Evolutionary conservation across 805 yeast species (phyloP).

Genomic region (Priceomyces haplophilus): DNA sequence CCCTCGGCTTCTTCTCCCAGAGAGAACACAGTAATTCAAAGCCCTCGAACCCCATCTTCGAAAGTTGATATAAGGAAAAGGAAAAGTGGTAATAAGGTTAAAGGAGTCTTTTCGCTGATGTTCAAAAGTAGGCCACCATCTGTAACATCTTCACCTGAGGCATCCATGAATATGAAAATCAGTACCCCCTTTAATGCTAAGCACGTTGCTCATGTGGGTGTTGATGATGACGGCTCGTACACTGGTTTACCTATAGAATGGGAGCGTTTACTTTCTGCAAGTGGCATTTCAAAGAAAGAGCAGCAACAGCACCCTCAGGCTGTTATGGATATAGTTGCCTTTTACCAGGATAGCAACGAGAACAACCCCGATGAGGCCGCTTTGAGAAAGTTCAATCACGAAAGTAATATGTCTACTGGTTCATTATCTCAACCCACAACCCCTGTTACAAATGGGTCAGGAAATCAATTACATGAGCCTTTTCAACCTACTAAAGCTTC

Average conservation of each 20-base stretch:
- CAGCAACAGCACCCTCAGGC: constrained; percentile 92
- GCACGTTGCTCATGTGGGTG: constrained; percentile 91
- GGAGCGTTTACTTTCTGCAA: constrained; percentile 77
- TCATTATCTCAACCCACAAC: constrained; percentile 27
- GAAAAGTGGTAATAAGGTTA: constrained; percentile 50
- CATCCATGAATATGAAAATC: constrained; percentile 51
- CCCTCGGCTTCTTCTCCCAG: constrained; percentile 19
- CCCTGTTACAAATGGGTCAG: constrained; percentile 15
- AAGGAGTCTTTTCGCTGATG: constrained; percentile 57
- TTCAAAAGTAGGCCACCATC: constrained; percentile 22
- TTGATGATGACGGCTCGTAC: constrained; percentile 82
- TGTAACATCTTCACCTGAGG: constrained; percentile 10
- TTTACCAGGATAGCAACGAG: constrained; percentile 61
- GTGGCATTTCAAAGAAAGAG: constrained; percentile 85
- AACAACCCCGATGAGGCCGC: constrained; percentile 41
- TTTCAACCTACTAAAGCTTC: constrained; percentile 5
- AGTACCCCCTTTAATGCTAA: constrained; percentile 91
- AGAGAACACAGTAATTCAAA: constrained; percentile 17
- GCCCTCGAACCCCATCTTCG: constrained; percentile 16
- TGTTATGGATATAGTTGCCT: constrained; percentile 85
- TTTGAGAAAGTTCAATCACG: constrained; percentile 40
- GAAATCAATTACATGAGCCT: constrained; percentile 4
- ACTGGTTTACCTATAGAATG: constrained; percentile 93
- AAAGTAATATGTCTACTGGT: constrained; percentile 18
- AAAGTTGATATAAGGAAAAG: constrained; percentile 19